Conservation (phyloP, 2,329 filamentous ascomycete genomes). For the Pseudocercospora fuligena region DNA sequence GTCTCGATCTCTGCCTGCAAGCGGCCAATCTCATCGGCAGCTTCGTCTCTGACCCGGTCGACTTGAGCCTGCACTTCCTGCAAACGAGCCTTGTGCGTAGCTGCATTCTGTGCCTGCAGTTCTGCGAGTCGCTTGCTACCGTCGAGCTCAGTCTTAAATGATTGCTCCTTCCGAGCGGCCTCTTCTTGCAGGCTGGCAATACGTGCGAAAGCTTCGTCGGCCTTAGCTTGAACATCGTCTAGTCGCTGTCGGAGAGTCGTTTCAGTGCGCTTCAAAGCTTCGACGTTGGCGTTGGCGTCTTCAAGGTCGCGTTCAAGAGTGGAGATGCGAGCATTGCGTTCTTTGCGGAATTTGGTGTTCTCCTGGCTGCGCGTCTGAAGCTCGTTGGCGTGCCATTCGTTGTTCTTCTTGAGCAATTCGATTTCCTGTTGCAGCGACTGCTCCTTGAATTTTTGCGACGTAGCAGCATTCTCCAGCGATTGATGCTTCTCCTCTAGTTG, state of each 20-base stretch:
- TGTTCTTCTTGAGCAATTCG: slow-evolving; percentile 83
- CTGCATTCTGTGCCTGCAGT: slow-evolving; percentile 75
- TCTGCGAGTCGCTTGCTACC: slow-evolving; percentile 80
- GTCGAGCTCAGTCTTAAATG: slow-evolving; percentile 84
- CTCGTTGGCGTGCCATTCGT: slow-evolving; percentile 91
- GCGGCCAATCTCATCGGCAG: slow-evolving; percentile 60
- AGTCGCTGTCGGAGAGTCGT: slow-evolving; percentile 79
- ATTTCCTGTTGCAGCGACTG: slow-evolving; percentile 89
- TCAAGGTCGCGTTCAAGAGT: slow-evolving; percentile 89
- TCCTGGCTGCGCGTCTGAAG: slow-evolving; percentile 88
- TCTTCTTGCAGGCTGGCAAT: slow-evolving; percentile 86
- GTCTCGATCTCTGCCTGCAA: slow-evolving; percentile 57
- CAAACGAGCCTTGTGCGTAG: slow-evolving; percentile 72
- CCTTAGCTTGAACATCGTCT: slow-evolving; percentile 82
- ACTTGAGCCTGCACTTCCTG: slow-evolving; percentile 69
- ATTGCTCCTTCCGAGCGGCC: slow-evolving; percentile 79
- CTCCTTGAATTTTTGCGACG: slow-evolving; percentile 85
- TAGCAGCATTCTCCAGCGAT: slow-evolving; percentile 76
- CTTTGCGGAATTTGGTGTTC: slow-evolving; percentile 87
- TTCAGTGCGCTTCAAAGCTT: slow-evolving; percentile 79
- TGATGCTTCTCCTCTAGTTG: slow-evolving; percentile 83
- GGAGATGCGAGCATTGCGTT: slow-evolving; percentile 87
- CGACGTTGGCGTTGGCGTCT: slow-evolving; percentile 76
- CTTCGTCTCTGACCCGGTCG: slow-evolving; percentile 69
- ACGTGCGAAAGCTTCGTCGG: slow-evolving; percentile 79